A percentile compares a stretch with the other conserved stretches of the same genome.
Evolutionary conservation across 768 basidiomycete genomes (phyloP).

Genomic region (Tulasnella sp.): DNA sequence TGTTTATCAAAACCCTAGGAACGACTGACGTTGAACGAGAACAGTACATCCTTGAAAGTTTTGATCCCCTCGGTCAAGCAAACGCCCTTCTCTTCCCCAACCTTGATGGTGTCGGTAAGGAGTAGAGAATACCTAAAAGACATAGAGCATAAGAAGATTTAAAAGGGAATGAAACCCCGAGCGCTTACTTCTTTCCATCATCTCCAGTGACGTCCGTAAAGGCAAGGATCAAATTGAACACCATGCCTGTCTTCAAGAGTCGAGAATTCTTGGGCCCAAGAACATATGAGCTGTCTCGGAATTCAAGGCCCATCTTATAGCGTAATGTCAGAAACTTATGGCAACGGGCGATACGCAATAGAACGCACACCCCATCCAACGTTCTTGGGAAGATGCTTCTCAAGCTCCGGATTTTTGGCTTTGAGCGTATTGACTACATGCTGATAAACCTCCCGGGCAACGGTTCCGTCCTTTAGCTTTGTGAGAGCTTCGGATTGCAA

Average conservation of each 20-base stretch:
- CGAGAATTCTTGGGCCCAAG: constrained; percentile 71
- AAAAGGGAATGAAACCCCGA: background rate
- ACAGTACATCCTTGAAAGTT: constrained; percentile 74
- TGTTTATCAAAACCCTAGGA: background rate
- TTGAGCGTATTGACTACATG: constrained; percentile 57
- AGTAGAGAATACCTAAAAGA: constrained; percentile 70
- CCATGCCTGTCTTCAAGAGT: constrained; percentile 64
- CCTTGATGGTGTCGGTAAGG: constrained; percentile 76
- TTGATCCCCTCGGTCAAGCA: constrained; percentile 79
- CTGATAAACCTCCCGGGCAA: constrained; percentile 71
- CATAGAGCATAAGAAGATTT: background rate
- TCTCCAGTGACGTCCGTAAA: constrained; percentile 72
- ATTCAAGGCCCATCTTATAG: constrained; percentile 84
- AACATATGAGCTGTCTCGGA: constrained; percentile 77
- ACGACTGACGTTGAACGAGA: constrained; percentile 39
- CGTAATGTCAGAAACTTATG: background rate
- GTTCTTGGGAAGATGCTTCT: constrained; percentile 76
- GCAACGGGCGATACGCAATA: background rate
- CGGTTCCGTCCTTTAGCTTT: constrained; percentile 67
- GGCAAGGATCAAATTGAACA: constrained; percentile 73
- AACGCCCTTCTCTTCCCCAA: constrained; percentile 51
- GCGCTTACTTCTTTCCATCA: constrained; percentile 59
- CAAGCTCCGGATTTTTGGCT: constrained; percentile 70
- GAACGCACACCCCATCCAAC: constrained; percentile 74
- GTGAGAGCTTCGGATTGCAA: constrained; percentile 66